Evolutionary conservation across 345 rosid genomes (phyloP), one percentile per base, ranked within the genome.

Genomic region (Eucalyptus paniculata): DNA sequence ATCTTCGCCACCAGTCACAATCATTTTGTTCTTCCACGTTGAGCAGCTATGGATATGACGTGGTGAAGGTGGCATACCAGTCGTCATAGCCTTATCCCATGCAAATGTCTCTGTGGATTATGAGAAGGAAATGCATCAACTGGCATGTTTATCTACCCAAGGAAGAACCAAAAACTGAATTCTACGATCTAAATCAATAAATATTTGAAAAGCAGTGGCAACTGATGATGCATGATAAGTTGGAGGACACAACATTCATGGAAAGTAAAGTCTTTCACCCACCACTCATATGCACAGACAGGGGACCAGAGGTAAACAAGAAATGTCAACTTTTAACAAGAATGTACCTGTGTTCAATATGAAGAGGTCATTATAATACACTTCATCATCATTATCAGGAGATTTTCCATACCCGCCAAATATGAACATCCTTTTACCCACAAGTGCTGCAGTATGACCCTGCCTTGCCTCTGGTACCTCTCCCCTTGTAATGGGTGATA

Each of bases 11-110:
- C 99, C 99, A 89, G 95, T 92, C 51, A 98, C 97, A 85, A 98
- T 93, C 60, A 98, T 89, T 88, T 95, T 95, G 92, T 95, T 96
- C 93, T 94, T 96, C 99, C 99, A 97, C 86, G 97, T 94, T 87
- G 99, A 96, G 94, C 99, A 98, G 89, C 96, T 91, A 91, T 98
- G 99, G 92, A 97, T 96, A 93, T 96, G 98, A n/a, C 99, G 95
- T 8, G 96, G 95, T 89, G 99, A 95, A 86, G 99, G 99, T 83
- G 96, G 97, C 83, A 81, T 91, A 86, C 99, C 97, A 26, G 96
- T 92, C 85, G 95, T 95, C 88, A 89, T 88, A 90, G 96, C 96
- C 67, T 89, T 90, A 88, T 96, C 94, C 99, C 99, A 98, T 37
- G 94, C 96, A 91, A 93, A 98, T 69, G 97, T 97, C 93, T 98